Evolutionary conservation across 345 rosid species (phyloP).

Genomic region (Adansonia digitata): DNA sequence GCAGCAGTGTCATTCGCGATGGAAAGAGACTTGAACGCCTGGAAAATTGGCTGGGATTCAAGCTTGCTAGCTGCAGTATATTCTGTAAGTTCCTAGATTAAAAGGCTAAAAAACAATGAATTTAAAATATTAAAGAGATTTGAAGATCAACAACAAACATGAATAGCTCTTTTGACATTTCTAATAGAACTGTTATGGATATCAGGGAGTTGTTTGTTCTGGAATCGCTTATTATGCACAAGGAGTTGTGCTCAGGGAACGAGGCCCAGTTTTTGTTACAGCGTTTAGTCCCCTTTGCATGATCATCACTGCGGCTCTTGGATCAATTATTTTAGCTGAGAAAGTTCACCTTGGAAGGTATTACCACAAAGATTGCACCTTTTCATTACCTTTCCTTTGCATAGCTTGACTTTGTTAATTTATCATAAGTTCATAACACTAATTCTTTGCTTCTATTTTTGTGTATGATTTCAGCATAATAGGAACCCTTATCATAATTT

Average conservation of each 20-base stretch:
- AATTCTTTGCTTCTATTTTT: not conserved
- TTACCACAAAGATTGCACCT: not conserved
- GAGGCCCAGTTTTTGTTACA: constrained; percentile 82
- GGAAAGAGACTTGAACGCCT: constrained; percentile 65
- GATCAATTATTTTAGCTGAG: constrained; percentile 63
- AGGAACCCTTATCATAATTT: constrained; percentile 72
- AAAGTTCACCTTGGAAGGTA: constrained; percentile 81
- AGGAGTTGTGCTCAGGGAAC: constrained; percentile 52
- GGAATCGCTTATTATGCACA: constrained; percentile 82
- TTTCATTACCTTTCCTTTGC: not conserved
- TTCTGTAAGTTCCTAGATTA: constrained; percentile 44
- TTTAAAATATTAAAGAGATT: not conserved
- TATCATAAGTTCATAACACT: not conserved
- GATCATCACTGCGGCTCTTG: constrained; percentile 76
- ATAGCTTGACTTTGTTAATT: not conserved
- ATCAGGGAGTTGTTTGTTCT: constrained; percentile 86
- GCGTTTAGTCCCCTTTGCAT: constrained; percentile 82
- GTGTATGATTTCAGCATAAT: constrained; percentile 44
- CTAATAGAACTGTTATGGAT: not conserved
- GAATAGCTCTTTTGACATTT: not conserved
- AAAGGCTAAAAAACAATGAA: not conserved
- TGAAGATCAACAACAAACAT: too few species aligned
- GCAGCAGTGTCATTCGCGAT: constrained; percentile 42
- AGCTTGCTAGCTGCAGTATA: constrained; percentile 73
- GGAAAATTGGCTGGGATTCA: constrained; percentile 75